Evolutionary conservation across 306 rosid species (phyloP).

Genomic region (Mimosa bimucronata): DNA sequence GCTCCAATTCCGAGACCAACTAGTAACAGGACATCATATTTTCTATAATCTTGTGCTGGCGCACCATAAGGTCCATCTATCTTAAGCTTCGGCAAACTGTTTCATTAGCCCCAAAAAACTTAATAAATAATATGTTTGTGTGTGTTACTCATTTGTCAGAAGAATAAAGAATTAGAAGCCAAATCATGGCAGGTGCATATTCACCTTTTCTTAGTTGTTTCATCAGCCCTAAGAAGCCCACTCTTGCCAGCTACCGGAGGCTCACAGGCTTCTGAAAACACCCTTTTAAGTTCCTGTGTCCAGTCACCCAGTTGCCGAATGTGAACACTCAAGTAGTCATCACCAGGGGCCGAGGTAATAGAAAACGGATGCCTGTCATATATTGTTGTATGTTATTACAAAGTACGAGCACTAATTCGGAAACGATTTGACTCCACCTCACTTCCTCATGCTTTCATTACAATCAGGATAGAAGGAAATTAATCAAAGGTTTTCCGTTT

Average conservation of each 20-base stretch:
- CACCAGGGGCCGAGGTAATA: slow-evolving; percentile 99
- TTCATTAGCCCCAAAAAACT: slow-evolving; percentile 9
- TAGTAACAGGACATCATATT: slow-evolving; percentile 89
- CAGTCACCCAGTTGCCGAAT: slow-evolving; percentile 99
- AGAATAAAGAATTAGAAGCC: slow-evolving; percentile 23
- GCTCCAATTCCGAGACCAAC: slow-evolving; percentile 99
- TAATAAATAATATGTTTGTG: background rate
- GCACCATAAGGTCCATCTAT: slow-evolving; percentile 99
- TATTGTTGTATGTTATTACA: slow-evolving; percentile 33
- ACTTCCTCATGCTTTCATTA: background rate
- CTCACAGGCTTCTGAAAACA: slow-evolving; percentile 91
- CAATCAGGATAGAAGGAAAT: slow-evolving; percentile 1
- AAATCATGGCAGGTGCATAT: slow-evolving; percentile 14
- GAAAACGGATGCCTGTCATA: slow-evolving; percentile 96
- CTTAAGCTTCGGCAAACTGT: slow-evolving; percentile 89
- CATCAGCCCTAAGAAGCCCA: slow-evolving; percentile 97
- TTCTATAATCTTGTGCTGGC: slow-evolving; percentile 89
- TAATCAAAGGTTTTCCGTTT: slow-evolving; percentile 21
- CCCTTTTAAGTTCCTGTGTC: slow-evolving; percentile 96
- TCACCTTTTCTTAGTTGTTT: slow-evolving; percentile 90
- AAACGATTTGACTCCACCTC: slow-evolving; percentile 10
- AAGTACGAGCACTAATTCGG: slow-evolving; percentile 5
- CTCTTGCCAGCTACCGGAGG: slow-evolving; percentile 95
- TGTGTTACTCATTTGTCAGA: slow-evolving; percentile 4
- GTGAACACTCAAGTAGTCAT: slow-evolving; percentile 95